Conservation (phyloP, 805 yeast genomes). For the Candida nitratophila region DNA sequence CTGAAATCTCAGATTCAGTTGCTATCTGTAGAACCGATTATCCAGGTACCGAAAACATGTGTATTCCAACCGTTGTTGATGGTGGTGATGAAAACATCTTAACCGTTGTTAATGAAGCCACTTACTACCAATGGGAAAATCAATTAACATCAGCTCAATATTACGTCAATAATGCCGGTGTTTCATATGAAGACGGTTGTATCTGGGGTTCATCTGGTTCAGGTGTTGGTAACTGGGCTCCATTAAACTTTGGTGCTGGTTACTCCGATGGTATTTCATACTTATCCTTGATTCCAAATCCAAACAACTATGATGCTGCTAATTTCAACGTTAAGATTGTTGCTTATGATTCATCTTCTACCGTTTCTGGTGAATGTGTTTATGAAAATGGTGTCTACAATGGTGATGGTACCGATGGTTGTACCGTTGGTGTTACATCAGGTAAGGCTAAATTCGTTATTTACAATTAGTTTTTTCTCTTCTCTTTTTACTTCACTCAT, state of each 20-base stretch:
- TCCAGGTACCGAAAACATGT: constrained; percentile 81
- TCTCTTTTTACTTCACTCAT: not conserved
- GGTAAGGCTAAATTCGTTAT: constrained; percentile 84
- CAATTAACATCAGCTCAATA: constrained; percentile 62
- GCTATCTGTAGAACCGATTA: constrained; percentile 74
- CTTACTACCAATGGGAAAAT: constrained; percentile 59
- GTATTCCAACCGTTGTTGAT: constrained; percentile 57
- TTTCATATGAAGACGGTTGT: constrained; percentile 61
- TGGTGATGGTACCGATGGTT: constrained; percentile 72
- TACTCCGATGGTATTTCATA: constrained; percentile 51
- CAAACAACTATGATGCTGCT: constrained; percentile 51
- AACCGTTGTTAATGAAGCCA: constrained; percentile 52
- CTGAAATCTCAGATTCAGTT: constrained; percentile 43
- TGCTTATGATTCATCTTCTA: constrained; percentile 55
- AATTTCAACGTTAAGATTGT: constrained; percentile 76
- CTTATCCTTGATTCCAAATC: constrained; percentile 71
- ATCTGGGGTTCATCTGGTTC: constrained; percentile 58
- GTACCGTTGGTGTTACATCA: constrained; percentile 83
- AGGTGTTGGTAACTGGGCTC: constrained; percentile 75
- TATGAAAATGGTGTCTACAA: constrained; percentile 75
- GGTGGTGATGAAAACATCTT: constrained; percentile 46
- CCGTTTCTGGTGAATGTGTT: constrained; percentile 65
- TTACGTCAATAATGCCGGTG: constrained; percentile 75
- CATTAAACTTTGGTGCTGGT: constrained; percentile 75
- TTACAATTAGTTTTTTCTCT: constrained; percentile 29